phyloP scores from a whole-genome alignment of 2,329 filamentous ascomycete genomes.

The Cladophialophora immunda region DNA sequence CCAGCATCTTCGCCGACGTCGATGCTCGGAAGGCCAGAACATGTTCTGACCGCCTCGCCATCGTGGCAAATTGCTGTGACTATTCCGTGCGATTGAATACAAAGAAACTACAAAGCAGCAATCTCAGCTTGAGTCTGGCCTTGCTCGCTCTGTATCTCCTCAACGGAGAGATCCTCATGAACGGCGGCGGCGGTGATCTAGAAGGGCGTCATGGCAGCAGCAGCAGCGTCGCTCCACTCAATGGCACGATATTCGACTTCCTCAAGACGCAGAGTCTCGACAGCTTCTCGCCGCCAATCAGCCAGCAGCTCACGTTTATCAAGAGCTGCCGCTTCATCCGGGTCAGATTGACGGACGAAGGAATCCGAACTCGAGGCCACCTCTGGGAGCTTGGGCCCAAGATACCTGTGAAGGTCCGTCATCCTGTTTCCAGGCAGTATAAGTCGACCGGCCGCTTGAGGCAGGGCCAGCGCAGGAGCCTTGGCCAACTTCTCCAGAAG shows the following conservation, averaged over 20 bases:
- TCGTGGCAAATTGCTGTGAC: slow-evolving; percentile 17
- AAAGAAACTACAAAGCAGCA: neutral
- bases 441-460: neutral
- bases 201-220: too few relatives aligned
- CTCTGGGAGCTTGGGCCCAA: neutral
- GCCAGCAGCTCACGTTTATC: slow-evolving; percentile 16
- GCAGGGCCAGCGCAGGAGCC: neutral
- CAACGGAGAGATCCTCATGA: slow-evolving; percentile 21
- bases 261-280: neutral
- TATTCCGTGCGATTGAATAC: slow-evolving; percentile 11
- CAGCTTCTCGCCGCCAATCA: neutral
- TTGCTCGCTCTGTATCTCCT: slow-evolving; percentile 9
- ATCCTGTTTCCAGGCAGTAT: neutral
- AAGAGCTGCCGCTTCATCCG: slow-evolving; percentile 17
- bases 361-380: neutral
- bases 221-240: neutral
- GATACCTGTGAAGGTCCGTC: neutral
- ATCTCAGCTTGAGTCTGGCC: slow-evolving; percentile 14
- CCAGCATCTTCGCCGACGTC: slow-evolving; percentile 19
- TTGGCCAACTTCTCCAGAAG: neutral
- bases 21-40: neutral
- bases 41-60: slow-evolving; percentile 9
- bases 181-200: neutral
- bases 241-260: neutral
- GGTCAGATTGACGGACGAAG: slow-evolving; percentile 5